Evolutionary conservation across 257 asterid genomes (phyloP), one percentile per base, ranked within the genome.

Genomic region (Pogostemon cablin): DNA sequence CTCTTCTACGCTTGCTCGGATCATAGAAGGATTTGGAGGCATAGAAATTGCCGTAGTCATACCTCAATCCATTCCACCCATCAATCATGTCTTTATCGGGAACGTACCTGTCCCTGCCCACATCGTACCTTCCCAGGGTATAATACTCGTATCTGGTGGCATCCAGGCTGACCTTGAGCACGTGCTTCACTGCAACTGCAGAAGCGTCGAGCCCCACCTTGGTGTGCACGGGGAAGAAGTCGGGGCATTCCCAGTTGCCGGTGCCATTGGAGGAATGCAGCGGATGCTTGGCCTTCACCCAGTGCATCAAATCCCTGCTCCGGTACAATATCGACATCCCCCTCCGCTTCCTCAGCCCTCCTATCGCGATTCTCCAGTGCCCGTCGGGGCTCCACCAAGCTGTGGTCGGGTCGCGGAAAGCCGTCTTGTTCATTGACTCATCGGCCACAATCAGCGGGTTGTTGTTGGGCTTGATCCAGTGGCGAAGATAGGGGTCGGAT

Each of bases 11-110:
- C 77, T 82, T 86, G 42, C 71, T 69, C 4, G 81, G 81, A 35
- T 92, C 95, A 32, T 78, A 87, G 72, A 92, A 89, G 0, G 96
- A 78, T 63, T 92, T 89, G 2, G 98, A 92, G 3, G 98, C 96
- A 11, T 92, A 89, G 15, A 86, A 89, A 12, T 83, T 82, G 3
- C 96, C 98, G 40, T 87, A 92, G 41, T 87, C 98, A 54, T 72
- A 80, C 59, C 96, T 82, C 79, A 89, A 40, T 0, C 84, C 87
- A 4, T 81, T 77, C 74, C 80, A 78, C 2, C 85, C 81, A 40
- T 92, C 96, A 64, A 85, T 5, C 73, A 81, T 81, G 3, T 54
- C 88, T 9, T 68, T 42, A 59, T 87, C 93, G 0, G 84, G 87
- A 3, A 67, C n/a, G 25, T 79, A 91, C 49, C 68, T 70, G 12